A percentile compares a stretch with the other conserved stretches of the same genome.
phyloP scores from a whole-genome alignment of 1,139 yeast species.

The Pichia sp. region DNA sequence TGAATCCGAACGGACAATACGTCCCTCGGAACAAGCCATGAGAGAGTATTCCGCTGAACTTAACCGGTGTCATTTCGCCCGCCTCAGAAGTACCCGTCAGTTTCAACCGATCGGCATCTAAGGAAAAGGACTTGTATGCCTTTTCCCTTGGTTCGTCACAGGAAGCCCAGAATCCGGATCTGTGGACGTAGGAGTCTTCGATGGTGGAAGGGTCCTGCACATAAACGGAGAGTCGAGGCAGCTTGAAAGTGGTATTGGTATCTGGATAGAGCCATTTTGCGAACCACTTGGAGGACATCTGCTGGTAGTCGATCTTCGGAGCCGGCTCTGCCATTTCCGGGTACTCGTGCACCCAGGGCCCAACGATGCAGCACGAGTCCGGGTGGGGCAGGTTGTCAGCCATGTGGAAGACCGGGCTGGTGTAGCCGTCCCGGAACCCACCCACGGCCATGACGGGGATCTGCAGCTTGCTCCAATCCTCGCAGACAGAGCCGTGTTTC shows the following conservation, averaged over 20 bases:
- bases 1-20: slow-evolving; percentile 42
- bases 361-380: slow-evolving; percentile 34
- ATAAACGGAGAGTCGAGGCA: slow-evolving; percentile 37
- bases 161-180: slow-evolving; percentile 39
- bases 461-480: slow-evolving; percentile 35
- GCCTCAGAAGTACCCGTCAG: slow-evolving; percentile 9
- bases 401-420: slow-evolving; percentile 39
- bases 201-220: slow-evolving; percentile 38
- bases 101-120: slow-evolving; percentile 13
- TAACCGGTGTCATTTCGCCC: slow-evolving; percentile 9
- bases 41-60: slow-evolving; percentile 34
- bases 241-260: slow-evolving; percentile 21
- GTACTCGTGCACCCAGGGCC: slow-evolving; percentile 45
- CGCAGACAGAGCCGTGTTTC: slow-evolving; percentile 42
- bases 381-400: slow-evolving; percentile 34
- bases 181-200: slow-evolving; percentile 32
- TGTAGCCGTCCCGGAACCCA: slow-evolving; percentile 44
- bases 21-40: slow-evolving; percentile 42
- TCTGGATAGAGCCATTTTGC: slow-evolving; percentile 34
- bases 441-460: slow-evolving; percentile 41
- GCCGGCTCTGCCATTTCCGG: slow-evolving; percentile 43
- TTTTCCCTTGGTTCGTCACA: slow-evolving; percentile 19
- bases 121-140: slow-evolving; percentile 9
- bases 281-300: slow-evolving; percentile 38
- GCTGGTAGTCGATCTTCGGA: slow-evolving; percentile 40